Base-by-base conservation (phyloP, 495 filamentous ascomycete genomes). In the Pseudomonodictys pantanalensis region DNA sequence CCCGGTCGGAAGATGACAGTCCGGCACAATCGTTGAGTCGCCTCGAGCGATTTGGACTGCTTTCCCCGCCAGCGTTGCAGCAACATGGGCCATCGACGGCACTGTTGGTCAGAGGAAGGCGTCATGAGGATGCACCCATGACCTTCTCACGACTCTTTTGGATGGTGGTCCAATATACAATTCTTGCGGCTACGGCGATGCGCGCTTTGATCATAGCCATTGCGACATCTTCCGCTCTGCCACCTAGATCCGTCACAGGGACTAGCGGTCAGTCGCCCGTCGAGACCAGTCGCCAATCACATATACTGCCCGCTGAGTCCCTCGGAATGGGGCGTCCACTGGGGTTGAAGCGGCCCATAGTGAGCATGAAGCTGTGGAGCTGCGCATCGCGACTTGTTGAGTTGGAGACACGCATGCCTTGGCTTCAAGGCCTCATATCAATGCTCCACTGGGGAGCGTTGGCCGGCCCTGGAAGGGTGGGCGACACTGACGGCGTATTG, bases 321-420 rank as follows among this genome's bases (percentile, higher is more conserved):
- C 29, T 54, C 42, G 50, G 22, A 30, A 32, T 25, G 54, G 47
- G 50, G 52, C 55, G 54, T 44, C 58, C 48, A 25, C 49, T 46
- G 47, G 55, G 75, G 69, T 69, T 67, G 56, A 86, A 81, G 72
- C 81, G 81, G 59, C 87, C 91, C 41, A 80, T 95, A 57, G 76
- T 92, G 44, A 78, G 80, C 61, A 93, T 92, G 79, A 81, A 79
- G 68, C 68, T 86, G 23, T 91, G 83, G 81, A 77, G 83, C 62
- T 87, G 89, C 74, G 69, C 86, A 47, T 82, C 83, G 52, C 82
- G 80, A 65, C 74, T 92, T 30, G 63, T 90, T 68, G 84, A 88
- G 76, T 69, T 95, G 56, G 78, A 87, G 58, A 69, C 72, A 56
- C 85, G 88, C 72, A 92, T 95, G 89, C 91, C 91, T 32, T 96